Conservation (phyloP, 1,139 yeast genomes). For the Sugiyamaella grinbergsii region DNA sequence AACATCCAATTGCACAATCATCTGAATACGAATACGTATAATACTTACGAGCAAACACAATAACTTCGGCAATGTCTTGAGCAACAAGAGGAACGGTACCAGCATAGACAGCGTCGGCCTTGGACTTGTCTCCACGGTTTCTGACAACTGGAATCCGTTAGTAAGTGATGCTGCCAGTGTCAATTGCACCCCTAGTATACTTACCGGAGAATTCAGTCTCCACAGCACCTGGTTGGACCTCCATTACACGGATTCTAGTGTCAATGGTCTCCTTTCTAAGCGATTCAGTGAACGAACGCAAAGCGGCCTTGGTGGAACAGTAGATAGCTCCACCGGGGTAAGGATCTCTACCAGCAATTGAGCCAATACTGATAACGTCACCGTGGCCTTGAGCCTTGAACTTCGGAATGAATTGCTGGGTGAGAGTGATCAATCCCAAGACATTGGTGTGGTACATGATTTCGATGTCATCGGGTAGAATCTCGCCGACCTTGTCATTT, state of each 20-base stretch:
- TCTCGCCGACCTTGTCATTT: slow-evolving; percentile 60
- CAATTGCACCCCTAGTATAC: slow-evolving; percentile 14
- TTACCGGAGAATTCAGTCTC: slow-evolving; percentile 75
- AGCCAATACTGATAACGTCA: slow-evolving; percentile 80
- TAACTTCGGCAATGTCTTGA: slow-evolving; percentile 79
- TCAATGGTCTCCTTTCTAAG: slow-evolving; percentile 75
- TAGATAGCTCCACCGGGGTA: slow-evolving; percentile 85
- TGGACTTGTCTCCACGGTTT: slow-evolving; percentile 66
- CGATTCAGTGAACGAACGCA: slow-evolving; percentile 72
- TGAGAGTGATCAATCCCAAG: slow-evolving; percentile 65
- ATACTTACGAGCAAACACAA: slow-evolving; percentile 62
- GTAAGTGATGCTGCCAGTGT: no score
- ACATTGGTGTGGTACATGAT: slow-evolving; percentile 74
- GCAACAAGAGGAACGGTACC: slow-evolving; percentile 75
- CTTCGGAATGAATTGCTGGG: slow-evolving; percentile 62
- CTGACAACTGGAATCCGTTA: slow-evolving; percentile 51
- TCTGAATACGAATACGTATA: no score
- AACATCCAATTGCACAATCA: no score
- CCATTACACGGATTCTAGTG: slow-evolving; percentile 76
- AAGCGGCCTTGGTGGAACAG: slow-evolving; percentile 86
- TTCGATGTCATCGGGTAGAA: slow-evolving; percentile 55
- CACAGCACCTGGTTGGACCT: slow-evolving; percentile 85
- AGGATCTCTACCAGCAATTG: slow-evolving; percentile 85
- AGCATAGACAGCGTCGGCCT: slow-evolving; percentile 71
- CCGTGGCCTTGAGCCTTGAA: slow-evolving; percentile 65